Conservation (phyloP, 768 basidiomycete genomes). For the Russula sp. region DNA sequence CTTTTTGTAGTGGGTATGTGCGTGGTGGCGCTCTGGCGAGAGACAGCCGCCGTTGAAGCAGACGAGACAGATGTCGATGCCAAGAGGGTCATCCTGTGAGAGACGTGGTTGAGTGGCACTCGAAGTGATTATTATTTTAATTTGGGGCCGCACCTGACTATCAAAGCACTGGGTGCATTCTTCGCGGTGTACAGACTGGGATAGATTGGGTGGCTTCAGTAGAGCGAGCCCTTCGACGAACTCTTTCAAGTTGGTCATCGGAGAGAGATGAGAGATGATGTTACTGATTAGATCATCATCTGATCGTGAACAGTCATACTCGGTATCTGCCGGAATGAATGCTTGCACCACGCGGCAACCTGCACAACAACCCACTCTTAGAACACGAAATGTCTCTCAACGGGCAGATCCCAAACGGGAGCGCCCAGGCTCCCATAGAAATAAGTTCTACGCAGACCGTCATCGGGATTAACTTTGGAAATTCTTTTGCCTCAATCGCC, state of each 20-base stretch:
- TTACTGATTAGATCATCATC: slow-evolving; percentile 13
- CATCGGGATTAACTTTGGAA: slow-evolving; percentile 95
- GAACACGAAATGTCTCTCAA: slow-evolving; percentile 36
- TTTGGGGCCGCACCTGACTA: slow-evolving; percentile 53
- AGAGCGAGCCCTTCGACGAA: slow-evolving; percentile 39
- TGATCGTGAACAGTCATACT: background rate
- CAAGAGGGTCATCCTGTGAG: slow-evolving; percentile 59
- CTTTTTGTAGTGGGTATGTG: slow-evolving; percentile 63
- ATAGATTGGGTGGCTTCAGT: slow-evolving; percentile 52
- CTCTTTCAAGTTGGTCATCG: slow-evolving; percentile 34
- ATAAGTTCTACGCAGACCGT: slow-evolving; percentile 45
- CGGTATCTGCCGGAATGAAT: background rate
- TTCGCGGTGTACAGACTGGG: slow-evolving; percentile 77
- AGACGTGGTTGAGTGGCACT: background rate
- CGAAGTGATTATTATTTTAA: background rate
- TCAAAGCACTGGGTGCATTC: slow-evolving; percentile 99
- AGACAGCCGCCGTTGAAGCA: slow-evolving; percentile 96
- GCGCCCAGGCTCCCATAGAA: slow-evolving; percentile 38
- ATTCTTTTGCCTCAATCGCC: slow-evolving; percentile 91
- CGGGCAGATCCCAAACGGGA: slow-evolving; percentile 45
- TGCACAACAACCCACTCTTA: background rate
- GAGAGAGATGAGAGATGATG: background rate
- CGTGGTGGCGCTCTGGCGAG: slow-evolving; percentile 57
- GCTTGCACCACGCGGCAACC: background rate
- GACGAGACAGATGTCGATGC: slow-evolving; percentile 81